Base-by-base conservation (phyloP, 2,329 filamentous ascomycete genomes). In the Exophiala sp. region DNA sequence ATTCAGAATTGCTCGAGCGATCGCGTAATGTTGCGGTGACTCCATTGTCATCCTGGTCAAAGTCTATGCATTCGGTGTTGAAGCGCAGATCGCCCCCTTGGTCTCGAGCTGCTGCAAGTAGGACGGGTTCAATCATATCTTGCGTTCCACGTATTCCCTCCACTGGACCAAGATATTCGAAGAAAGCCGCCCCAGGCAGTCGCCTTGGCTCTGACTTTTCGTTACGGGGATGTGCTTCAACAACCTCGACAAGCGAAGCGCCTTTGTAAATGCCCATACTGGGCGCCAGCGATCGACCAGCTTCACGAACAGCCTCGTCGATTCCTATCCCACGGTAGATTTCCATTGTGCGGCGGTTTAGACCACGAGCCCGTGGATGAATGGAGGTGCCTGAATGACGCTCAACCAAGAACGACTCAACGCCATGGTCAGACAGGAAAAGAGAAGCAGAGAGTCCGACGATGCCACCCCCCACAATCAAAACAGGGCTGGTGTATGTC, bases 381-480 rank as follows among this genome's bases (percentile, higher is more conserved):
- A 35, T 42, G 4, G 46, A 42, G 19, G 46, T 43, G 5, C 46
- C 38, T 24, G 27, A 13, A 18, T 42, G 46, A 2, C 38, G 37
- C 39, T 42, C 46, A 9, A 48, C 30, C 19, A 43, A n/a, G 10
- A 35, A 23, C 21, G 46, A 42, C 29, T 43, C 24, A 19, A 48
- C 30, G 18, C 46, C 46, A 38, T 27, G n/a, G 18, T 14, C 11
- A n/a, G 11, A n/a, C 24, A 48, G 46, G 11, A 48, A 48, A 14
- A 42, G 27, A 24, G 71, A 70, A 1, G 71, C 64, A 16, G 66
- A 63, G 5, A 70, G 63, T 34, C 72, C 71, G 1, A 69, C 68
- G 10, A 72, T 72, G 2, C 73, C 73, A 10, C 66, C 70, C 3
- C 73, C 73, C 3, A 73, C 63, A 35, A 75, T 70, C 6, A 75